A percentile compares a stretch with the other conserved stretches of the same genome.
Evolutionary conservation across 116 monocot genomes (phyloP).

Genomic region (Posidonia oceanica): DNA sequence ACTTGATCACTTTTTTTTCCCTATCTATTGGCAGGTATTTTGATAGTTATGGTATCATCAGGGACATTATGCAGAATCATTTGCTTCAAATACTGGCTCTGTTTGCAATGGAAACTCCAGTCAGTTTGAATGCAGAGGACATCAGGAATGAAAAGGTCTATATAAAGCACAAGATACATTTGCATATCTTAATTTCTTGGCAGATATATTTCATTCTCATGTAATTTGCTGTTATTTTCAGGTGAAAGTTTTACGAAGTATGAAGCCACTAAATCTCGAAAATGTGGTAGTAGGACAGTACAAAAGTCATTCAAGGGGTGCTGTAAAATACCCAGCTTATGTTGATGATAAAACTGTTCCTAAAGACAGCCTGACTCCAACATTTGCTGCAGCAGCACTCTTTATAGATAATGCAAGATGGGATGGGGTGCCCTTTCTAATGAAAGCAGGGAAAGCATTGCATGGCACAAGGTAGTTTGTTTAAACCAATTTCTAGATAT

Average conservation of each 20-base stretch:
- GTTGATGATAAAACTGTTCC: constrained; percentile 89
- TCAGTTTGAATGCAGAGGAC: constrained; percentile 88
- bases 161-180: too few species aligned
- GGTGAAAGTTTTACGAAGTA: constrained; percentile 90
- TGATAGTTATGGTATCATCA: constrained; percentile 83
- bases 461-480: constrained; percentile 46
- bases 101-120: constrained; percentile 99
- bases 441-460: constrained; percentile 97
- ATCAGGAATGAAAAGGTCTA: constrained; percentile 92
- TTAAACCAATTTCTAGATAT: background rate
- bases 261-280: constrained; percentile 75
- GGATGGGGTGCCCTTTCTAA: constrained; percentile 97
- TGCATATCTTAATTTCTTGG: too few species aligned
- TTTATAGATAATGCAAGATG: constrained; percentile 96
- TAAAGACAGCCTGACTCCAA: constrained; percentile 78
- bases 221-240: constrained; percentile 10
- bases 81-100: constrained; percentile 93
- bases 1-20: too few species aligned
- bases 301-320: constrained; percentile 73
- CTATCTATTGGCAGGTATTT: constrained; percentile 56
- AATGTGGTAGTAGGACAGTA: constrained; percentile 87
- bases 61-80: constrained; percentile 99
- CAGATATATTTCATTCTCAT: too few species aligned
- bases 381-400: constrained; percentile 89
- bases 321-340: constrained; percentile 62